Evolutionary conservation across 2,329 filamentous ascomycete genomes (phyloP).

Genomic region (Talaromyces amestolkiae): DNA sequence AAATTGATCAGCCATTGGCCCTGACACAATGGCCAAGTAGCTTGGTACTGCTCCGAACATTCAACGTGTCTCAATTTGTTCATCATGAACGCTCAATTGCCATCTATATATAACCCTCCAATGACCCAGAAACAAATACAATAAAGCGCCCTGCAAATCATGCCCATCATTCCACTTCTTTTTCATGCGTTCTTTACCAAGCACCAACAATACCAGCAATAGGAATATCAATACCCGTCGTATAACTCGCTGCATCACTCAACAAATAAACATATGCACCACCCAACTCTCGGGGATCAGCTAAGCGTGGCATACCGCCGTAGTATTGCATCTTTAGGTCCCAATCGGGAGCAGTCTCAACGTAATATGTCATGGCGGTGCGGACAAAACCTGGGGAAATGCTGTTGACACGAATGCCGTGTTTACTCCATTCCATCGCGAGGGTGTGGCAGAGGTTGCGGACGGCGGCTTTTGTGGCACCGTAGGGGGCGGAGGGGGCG

Average conservation of each 20-base stretch:
- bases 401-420: neutral
- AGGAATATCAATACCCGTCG: neutral
- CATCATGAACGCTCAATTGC: neutral
- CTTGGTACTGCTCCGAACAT: neutral
- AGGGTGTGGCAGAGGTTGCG: neutral
- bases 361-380: neutral
- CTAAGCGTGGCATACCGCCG: neutral
- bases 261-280: neutral
- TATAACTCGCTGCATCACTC: neutral
- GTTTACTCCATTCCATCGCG: neutral
- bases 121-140: neutral
- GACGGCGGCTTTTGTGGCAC: neutral
- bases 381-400: neutral
- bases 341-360: neutral
- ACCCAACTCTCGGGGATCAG: neutral
- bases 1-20: neutral
- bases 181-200: neutral
- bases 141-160: neutral
- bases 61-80: neutral
- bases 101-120: neutral
- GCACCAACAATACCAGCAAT: neutral
- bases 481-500: neutral
- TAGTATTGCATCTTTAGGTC: neutral
- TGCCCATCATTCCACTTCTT: neutral
- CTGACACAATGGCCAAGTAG: neutral